Base-by-base conservation (phyloP, 768 basidiomycete genomes). In the Termitomyces sp. region DNA sequence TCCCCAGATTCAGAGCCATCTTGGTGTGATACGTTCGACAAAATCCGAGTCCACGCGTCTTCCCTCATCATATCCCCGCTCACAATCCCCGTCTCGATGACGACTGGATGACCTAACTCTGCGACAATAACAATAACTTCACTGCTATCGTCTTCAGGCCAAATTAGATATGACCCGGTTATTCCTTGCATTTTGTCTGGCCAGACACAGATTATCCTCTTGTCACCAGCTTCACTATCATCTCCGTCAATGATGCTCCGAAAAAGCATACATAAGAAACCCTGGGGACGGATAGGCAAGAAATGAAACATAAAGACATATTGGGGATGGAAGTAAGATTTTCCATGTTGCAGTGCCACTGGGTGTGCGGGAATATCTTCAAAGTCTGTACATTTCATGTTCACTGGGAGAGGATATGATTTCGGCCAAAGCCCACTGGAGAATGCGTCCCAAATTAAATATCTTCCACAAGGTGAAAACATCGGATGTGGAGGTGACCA, bases 61-160 rank as follows among this genome's bases (percentile, higher is more conserved):
- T 59, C 53, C 6, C 44, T 53, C 58, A 59, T 59, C 27, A 59
- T 22, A 9, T 59, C 39, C 8, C 53, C 7, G 6, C 53, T 55
- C 18, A 34, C 18, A 14, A 58, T 53, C 24, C 57, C 52, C 1
- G 45, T 58, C 14, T 40, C 27, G 14, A 58, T 58, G 36, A 58
- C 18, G 24, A 34, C 14, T 32, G 51, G 45, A 30, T 32, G 22
- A 18, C n/a, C 50, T 32, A 32, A n/a, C 30, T 30, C 30, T 24
- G 20, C 37, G 16, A 58, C 12, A 4, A 59, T 14, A 9, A 54
- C 46, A 3, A 20, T 27, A 16, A 30, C 22, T 27, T 55, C 39
- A 14, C 30, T 32, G 16, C 26, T 24, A 6, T 27, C 22, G 24
- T 44, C 50, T 33, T 51, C 30, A 0, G 58, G 58, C 53, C 58